Base-by-base conservation (phyloP, 2,329 filamentous ascomycete species). In the Lachnellula hyalina region DNA sequence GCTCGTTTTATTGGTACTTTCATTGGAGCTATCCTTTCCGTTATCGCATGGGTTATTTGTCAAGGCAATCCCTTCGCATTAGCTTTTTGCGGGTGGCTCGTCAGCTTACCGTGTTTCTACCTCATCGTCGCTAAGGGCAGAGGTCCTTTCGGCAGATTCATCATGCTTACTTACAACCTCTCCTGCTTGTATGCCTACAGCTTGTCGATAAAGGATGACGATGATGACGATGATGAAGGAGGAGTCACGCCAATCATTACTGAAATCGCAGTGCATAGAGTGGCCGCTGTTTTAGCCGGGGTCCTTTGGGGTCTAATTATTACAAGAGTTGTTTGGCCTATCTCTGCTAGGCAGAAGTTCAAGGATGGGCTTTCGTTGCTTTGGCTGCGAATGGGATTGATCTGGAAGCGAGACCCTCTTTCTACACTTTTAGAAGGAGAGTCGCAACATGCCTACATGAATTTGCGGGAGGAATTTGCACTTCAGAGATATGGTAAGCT, bases 101-200 rank as follows among this genome's bases (percentile, higher is more conserved):
- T 96, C 65, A 85, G 89, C 8, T 78, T 92, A 34, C 86, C 85
- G 68, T 94, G 90, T 63, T 96, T 96, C 67, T 96, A 93, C 71
- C 85, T 96, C 65, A 96, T 95, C 61, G 76, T 97, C 51, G 89
- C 86, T 28, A 81, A 85, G 66, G 86, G 87, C 45, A 93, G 93
- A 69, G 92, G 89, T 0, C 91, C 93, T 0, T 87, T 97, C 72
- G 93, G 92, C 42, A 86, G 94, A 50, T 97, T 96, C 68, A 94
- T 95, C 59, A 82, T 97, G 67, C 81, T 99, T 46, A 96, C 93
- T 1, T 99, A 97, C 77, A 99, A 99, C 67, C 85, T 99, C 44
- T 93, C 90, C 17, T 90, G 90, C 7, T 79, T 99, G 2, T 99
- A 99, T 70, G 90, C 92, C 9, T 99, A 97, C 73, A 94, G 89